Percentiles rank a stretch among this genome's conserved stretches.
phyloP scores from a whole-genome alignment of 192 early-diverging fungal species.

The Chytriomyces confervae region DNA sequence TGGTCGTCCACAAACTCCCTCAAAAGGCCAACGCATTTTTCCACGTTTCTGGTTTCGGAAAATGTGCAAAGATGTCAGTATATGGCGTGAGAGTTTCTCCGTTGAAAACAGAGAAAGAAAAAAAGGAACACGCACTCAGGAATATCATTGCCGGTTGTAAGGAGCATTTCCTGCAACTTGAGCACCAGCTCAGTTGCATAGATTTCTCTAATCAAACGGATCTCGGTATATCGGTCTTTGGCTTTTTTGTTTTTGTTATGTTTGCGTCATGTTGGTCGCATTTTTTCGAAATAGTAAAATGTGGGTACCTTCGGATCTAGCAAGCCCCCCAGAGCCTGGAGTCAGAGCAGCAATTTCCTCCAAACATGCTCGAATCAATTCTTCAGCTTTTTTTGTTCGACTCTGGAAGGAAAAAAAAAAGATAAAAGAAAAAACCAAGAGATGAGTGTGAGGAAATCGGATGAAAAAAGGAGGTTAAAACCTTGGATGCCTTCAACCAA shows the following conservation, averaged over 20 bases:
- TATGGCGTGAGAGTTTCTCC: not conserved
- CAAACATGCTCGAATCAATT: constrained; percentile 2
- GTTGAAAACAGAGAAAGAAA: not conserved
- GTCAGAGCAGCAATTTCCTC: not conserved
- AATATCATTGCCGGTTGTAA: constrained; percentile 62
- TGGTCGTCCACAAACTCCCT: constrained; percentile 7
- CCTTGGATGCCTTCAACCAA: constrained; percentile 18
- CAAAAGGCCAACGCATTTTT: constrained; percentile 4
- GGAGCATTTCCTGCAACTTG: constrained; percentile 72
- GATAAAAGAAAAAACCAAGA: not conserved
- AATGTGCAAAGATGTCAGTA: not conserved
- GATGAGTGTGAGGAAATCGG: not conserved
- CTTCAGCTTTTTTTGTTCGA: constrained; percentile 8
- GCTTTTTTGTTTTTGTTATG: not conserved
- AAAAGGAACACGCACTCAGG: constrained; percentile 48
- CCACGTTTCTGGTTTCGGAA: constrained; percentile 7
- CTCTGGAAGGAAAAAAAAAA: not conserved
- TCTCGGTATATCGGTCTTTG: constrained; percentile 19
- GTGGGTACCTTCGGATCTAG: constrained; percentile 8
- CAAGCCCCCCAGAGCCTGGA: constrained; percentile 2
- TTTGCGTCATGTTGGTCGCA: not conserved
- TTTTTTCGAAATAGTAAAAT: not conserved
- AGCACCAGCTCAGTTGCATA: constrained; percentile 70
- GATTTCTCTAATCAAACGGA: constrained; percentile 40
- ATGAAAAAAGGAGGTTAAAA: constrained; percentile 1